Evolutionary conservation across 1,284 basidiomycete genomes (phyloP).

Genomic region (Cutaneotrichosporon sp.): DNA sequence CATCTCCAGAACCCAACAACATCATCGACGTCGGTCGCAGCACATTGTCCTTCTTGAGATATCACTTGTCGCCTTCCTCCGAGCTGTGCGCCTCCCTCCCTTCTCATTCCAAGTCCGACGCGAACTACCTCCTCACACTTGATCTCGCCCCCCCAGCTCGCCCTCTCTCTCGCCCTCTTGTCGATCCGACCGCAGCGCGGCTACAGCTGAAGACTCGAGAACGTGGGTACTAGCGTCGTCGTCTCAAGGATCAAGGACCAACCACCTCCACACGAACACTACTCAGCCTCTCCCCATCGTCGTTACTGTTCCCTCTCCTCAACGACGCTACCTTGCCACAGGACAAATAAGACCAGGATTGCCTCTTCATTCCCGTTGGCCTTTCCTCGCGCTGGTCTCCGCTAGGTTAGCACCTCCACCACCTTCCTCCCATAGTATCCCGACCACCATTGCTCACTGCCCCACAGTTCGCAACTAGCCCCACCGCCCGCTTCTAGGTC

Average conservation of each 20-base stretch:
- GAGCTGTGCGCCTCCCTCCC: neutral
- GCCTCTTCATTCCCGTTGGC: neutral
- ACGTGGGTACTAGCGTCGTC: no score
- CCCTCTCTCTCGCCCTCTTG: constrained; percentile 2
- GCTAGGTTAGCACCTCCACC: neutral
- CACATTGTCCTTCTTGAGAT: neutral
- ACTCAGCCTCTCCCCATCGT: neutral
- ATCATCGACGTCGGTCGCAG: neutral
- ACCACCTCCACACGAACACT: neutral
- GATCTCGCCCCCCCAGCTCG: neutral
- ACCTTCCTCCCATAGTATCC: neutral
- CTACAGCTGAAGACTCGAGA: neutral
- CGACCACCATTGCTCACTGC: neutral
- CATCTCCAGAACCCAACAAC: neutral
- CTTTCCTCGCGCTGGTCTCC: neutral
- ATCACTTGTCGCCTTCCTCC: neutral
- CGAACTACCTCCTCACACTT: neutral
- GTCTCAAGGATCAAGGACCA: neutral
- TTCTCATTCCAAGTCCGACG: neutral
- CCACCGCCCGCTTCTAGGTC: constrained; percentile 8
- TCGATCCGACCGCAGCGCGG: constrained; percentile 5
- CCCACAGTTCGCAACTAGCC: neutral
- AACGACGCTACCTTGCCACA: neutral
- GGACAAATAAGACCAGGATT: neutral
- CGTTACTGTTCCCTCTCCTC: neutral